Conservation (phyloP, 2,329 filamentous ascomycete genomes). For the Phyllosticta ampelicida region DNA sequence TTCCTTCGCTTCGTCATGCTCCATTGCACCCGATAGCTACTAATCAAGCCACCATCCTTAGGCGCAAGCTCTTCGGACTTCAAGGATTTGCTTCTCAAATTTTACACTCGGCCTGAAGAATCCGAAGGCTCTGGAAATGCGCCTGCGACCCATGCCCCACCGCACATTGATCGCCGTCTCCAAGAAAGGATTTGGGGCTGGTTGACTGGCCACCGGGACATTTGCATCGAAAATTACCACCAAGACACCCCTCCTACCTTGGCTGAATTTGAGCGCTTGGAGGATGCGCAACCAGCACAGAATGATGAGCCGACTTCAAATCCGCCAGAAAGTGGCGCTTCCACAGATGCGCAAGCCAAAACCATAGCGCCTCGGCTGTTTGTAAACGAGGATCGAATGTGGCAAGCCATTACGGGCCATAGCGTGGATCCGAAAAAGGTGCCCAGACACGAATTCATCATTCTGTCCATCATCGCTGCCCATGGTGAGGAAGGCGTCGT, state of each 20-base stretch:
- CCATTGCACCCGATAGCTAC: slow-evolving; percentile 4
- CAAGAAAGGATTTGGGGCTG: slow-evolving; percentile 47
- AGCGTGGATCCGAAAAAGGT: slow-evolving; percentile 45
- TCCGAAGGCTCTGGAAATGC: not conserved
- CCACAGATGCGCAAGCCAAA: not conserved
- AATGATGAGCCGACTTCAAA: not conserved
- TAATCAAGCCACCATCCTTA: slow-evolving; percentile 12
- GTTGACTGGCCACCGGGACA: slow-evolving; percentile 45
- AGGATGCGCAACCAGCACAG: slow-evolving; percentile 19
- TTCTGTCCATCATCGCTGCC: slow-evolving; percentile 49
- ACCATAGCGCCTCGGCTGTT: slow-evolving; percentile 20
- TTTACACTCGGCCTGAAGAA: slow-evolving; percentile 19
- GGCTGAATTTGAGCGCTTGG: slow-evolving; percentile 21
- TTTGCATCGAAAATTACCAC: slow-evolving; percentile 32
- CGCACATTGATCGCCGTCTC: slow-evolving; percentile 38
- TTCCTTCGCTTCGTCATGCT: slow-evolving; percentile 5
- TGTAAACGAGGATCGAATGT: slow-evolving; percentile 46
- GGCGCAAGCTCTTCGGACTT: slow-evolving; percentile 33
- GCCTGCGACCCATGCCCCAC: slow-evolving; percentile 4
- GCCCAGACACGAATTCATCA: slow-evolving; percentile 43
- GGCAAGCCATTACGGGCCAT: slow-evolving; percentile 51
- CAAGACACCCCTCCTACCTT: slow-evolving; percentile 10
- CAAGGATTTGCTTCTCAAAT: slow-evolving; percentile 26
- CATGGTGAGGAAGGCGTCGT: slow-evolving; percentile 44
- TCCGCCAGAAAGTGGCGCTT: not conserved